Percentiles rank a stretch among this genome's conserved stretches.
Evolutionary conservation across 1,284 basidiomycete species (phyloP).

Genomic region (Acaromyces ingoldii): DNA sequence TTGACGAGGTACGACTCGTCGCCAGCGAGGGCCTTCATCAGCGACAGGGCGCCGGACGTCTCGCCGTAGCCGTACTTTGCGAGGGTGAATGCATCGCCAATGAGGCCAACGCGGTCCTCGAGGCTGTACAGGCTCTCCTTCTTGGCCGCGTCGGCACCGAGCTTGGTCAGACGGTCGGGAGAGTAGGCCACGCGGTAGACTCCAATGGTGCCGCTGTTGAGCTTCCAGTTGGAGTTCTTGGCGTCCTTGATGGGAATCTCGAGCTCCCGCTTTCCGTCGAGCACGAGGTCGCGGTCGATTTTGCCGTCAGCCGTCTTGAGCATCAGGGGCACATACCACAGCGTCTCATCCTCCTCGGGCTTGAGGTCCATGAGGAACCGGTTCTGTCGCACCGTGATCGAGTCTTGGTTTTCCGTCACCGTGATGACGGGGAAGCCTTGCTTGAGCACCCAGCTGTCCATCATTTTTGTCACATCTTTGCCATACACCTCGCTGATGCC

Average conservation of each 20-base stretch:
- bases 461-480: conserved; percentile 71
- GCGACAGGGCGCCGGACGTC: conserved; percentile 69
- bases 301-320: conserved; percentile 65
- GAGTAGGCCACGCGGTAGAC: conserved; percentile 88
- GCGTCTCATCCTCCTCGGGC: conserved; percentile 79
- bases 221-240: conserved; percentile 64
- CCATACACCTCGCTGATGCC: conserved; percentile 77
- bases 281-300: conserved; percentile 63
- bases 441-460: conserved; percentile 90
- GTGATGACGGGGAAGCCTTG: conserved; percentile 70
- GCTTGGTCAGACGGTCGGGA: conserved; percentile 70
- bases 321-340: conserved; percentile 81
- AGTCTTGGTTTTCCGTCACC: conserved; percentile 65
- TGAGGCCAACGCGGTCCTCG: conserved; percentile 79
- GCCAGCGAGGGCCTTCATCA: conserved; percentile 65
- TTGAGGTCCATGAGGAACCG: conserved; percentile 71
- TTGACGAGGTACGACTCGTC: conserved; percentile 45
- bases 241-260: conserved; percentile 62
- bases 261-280: conserved; percentile 65
- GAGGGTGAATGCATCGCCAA: conserved; percentile 74
- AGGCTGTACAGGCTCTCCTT: conserved; percentile 65
- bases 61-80: conserved; percentile 73
- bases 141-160: conserved; percentile 73
- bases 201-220: conserved; percentile 83
- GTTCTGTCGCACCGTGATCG: conserved; percentile 65